Evolutionary conservation across 768 basidiomycete species (phyloP), one percentile per base, ranked within the genome.

Genomic region (Hypholoma sublateritium): DNA sequence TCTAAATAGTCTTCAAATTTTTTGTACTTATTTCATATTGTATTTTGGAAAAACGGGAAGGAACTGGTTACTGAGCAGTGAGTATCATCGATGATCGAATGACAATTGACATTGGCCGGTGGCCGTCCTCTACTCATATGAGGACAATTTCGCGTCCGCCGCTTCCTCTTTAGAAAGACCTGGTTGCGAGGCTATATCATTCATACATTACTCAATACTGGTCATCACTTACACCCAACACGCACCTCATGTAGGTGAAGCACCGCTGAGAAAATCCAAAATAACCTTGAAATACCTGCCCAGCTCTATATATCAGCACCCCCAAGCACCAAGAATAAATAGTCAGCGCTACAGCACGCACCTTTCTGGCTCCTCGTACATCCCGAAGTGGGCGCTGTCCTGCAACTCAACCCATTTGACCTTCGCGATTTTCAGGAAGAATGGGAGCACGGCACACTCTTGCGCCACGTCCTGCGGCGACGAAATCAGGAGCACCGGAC

Each of bases 351-450:
- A n/a, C n/a, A n/a, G n/a, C n/a, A n/a, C 28, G 28, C 28, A 58
- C 57, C 24, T 54, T 7, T 54, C 47, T 2, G 57, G 57, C 19
- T 58, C 57, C 34, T 58, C 53, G 19, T 35, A 54, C 39, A 48
- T 46, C 2, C 52, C 19, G 1, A 54, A 39, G 49, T 58, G 53
- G 4, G 57, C 41, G 13, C 57, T 58, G 16, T 53, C 16, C 5
- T 42, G 39, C 17, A 50, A 21, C 4, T 58, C 37, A 4, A 53
- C 34, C 28, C 46, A 34, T 24, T 43, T 50, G 21, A 48, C 39
- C 7, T 50, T 48, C 0, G 47, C 47, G 36, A 58, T 44, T 0
- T 35, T 13, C 14, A 42, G 7, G 1, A 58, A 45, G 34, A 58
- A 53, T 17, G 45, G 52, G 25, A 36, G 37, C 24, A 49, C 37